phyloP scores from a whole-genome alignment of 1,284 basidiomycete genomes.

The Ustilago sp. region DNA sequence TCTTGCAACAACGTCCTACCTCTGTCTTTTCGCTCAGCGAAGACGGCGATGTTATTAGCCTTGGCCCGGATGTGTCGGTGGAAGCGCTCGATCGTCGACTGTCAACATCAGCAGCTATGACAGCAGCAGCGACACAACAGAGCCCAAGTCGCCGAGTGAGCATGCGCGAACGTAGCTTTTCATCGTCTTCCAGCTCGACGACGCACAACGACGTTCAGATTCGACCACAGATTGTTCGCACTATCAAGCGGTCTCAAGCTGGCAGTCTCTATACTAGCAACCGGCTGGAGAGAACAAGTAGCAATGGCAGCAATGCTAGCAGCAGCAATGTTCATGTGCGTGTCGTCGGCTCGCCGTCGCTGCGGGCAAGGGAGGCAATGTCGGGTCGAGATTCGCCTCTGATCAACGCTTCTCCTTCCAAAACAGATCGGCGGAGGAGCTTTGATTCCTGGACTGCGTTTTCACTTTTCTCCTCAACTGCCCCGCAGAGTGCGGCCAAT shows the following conservation, averaged over 20 bases:
- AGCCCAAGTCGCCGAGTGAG: conserved; percentile 16
- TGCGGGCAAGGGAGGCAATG: conserved; percentile 4
- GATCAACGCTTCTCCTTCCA: conserved; percentile 15
- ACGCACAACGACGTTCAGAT: conserved; percentile 37
- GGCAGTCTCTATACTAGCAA: conserved; percentile 10
- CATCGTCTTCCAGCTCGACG: conserved; percentile 27
- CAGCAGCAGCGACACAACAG: conserved; percentile 11
- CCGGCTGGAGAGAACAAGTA: conserved; percentile 29
- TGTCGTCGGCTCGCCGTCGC: conserved; percentile 25
- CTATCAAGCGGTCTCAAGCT: conserved; percentile 29
- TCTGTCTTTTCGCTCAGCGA: conserved; percentile 40
- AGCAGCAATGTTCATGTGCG: conserved; percentile 29
- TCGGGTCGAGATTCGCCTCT: conserved; percentile 5
- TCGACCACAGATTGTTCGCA: conserved; percentile 38
- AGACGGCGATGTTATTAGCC: conserved; percentile 25
- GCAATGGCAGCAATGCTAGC: conserved; percentile 26
- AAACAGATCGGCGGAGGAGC: conserved; percentile 21
- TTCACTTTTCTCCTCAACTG: conserved; percentile 27
- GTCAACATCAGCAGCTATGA: not conserved
- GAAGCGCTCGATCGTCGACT: conserved; percentile 17
- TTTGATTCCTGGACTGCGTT: conserved; percentile 38
- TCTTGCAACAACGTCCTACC: conserved; percentile 25
- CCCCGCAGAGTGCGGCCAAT: not conserved
- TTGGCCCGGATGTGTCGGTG: conserved; percentile 24
- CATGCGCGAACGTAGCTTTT: conserved; percentile 22